phyloP scores from a whole-genome alignment of 176 grass and related monocot genomes.

The Oryza longistaminata region DNA sequence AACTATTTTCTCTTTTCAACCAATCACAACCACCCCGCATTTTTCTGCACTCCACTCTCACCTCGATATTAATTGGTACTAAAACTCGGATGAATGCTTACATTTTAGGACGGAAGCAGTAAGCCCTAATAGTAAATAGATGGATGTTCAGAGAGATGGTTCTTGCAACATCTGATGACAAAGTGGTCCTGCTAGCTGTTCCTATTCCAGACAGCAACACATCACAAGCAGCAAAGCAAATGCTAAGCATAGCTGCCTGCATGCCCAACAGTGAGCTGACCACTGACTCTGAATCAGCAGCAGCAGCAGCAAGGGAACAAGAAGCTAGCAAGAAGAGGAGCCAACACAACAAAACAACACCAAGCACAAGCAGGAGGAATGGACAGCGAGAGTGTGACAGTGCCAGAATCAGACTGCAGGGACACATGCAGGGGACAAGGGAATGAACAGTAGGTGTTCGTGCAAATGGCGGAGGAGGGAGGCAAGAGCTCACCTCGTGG shows the following conservation, averaged over 20 bases:
- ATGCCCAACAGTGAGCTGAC: neutral
- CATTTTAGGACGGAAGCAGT: too few relatives aligned
- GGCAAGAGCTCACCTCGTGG: conserved; percentile 18
- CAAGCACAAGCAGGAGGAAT: neutral
- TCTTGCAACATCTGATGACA: conserved; percentile 30
- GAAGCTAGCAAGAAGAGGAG: neutral
- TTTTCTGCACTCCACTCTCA: too few relatives aligned
- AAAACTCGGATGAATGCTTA: too few relatives aligned
- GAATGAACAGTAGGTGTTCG: neutral
- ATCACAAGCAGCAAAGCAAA: neutral
- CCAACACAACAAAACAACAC: conserved; percentile 2
- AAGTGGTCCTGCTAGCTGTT: conserved; percentile 33
- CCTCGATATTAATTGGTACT: too few relatives aligned
- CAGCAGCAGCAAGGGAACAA: neutral
- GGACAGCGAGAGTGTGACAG: conserved; percentile 15
- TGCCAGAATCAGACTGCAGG: neutral
- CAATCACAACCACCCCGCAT: too few relatives aligned
- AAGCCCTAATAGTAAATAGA: neutral
- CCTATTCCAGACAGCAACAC: conserved; percentile 27
- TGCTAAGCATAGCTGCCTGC: conserved; percentile 23
- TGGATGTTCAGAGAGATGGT: neutral
- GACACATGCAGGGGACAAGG: neutral
- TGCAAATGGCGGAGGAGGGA: neutral
- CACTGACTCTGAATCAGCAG: neutral
- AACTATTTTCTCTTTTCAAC: too few relatives aligned